Base-by-base conservation (phyloP, 805 yeast species). In the Candida saitoana region DNA sequence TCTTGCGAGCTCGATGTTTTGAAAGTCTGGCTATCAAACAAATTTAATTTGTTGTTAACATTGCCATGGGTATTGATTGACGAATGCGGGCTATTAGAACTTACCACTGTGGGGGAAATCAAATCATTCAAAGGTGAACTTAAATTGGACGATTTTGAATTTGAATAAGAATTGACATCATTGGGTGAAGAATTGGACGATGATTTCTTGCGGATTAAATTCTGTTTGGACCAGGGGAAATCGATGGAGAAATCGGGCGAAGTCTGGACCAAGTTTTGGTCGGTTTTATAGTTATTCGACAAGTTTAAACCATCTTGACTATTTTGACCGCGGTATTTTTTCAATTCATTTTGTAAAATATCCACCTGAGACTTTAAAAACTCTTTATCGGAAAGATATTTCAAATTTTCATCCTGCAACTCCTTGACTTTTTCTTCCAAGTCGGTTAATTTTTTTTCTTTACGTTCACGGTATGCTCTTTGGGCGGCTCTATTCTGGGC, bases 401-500 rank as follows among this genome's bases (percentile, higher is more conserved):
- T 78, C 42, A 79, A 65, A 44, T 83, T 82, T 50, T 82, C 85
- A 48, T 76, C 75, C 60, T 93, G 96, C 50, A 91, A 73, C 49
- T 67, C 61, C 39, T 73, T 63, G 11, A 91, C 95, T 51, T 86
- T 82, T 36, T 80, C 81, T 59, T 90, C 96, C 47, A 91, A 71
- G 49, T 88, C 96, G 56, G 80, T 78, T 81, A 93, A 77, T 56
- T 86, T 87, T 39, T 74, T 74, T 62, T 91, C 98, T 61, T 91
- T 91, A 46, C 98, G 78, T 64, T 93, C 98, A 43, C 98, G 73
- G 65, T 88, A 91, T 5, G 98, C 98, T 42, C 98, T 73, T 65
- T 93, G 99, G n/a, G 98, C 98, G 3, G 97, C 97, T 54, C 98
- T 76, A 62, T 93, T 91, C 66, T 93, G 98, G 2, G 97, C 97